Conservation (phyloP, 768 basidiomycete species). For the Phanerochaete carnosa region DNA sequence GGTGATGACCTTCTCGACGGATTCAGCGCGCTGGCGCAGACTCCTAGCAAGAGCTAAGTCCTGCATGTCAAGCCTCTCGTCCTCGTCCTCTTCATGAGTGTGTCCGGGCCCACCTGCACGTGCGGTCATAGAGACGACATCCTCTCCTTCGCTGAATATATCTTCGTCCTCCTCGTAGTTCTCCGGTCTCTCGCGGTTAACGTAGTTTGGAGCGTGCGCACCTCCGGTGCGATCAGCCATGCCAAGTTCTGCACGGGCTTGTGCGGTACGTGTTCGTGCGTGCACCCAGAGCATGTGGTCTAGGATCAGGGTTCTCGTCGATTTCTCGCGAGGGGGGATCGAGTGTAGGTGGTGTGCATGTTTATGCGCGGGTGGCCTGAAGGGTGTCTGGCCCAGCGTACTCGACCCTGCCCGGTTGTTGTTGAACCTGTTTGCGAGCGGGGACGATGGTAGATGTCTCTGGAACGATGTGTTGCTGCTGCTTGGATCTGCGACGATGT, state of each 20-base stretch:
- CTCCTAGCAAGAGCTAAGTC: conserved; percentile 60
- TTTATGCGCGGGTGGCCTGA: conserved; percentile 77
- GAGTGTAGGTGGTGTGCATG: conserved; percentile 87
- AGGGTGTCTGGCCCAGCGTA: conserved; percentile 28
- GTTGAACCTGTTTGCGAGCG: conserved; percentile 21
- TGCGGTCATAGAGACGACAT: conserved; percentile 39
- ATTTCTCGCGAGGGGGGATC: conserved; percentile 85
- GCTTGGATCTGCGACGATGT: conserved; percentile 2
- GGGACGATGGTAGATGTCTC: conserved; percentile 15
- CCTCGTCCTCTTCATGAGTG: conserved; percentile 55
- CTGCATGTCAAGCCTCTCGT: conserved; percentile 51
- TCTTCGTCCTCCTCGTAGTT: conserved; percentile 77
- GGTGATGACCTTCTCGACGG: conserved; percentile 77
- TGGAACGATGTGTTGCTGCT: neutral
- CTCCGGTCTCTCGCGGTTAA: conserved; percentile 67
- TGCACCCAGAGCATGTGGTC: conserved; percentile 89
- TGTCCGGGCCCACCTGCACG: conserved; percentile 49
- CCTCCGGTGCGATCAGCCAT: conserved; percentile 83
- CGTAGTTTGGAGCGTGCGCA: conserved; percentile 53
- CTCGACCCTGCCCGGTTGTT: conserved; percentile 11
- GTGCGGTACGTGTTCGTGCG: conserved; percentile 73
- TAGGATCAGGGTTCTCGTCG: conserved; percentile 82
- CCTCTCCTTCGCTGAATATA: conserved; percentile 60
- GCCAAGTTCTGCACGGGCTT: conserved; percentile 80
- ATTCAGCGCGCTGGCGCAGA: conserved; percentile 72